A percentile compares a stretch with the other conserved stretches of the same genome.
phyloP scores from a whole-genome alignment of 352 stramenopile genomes.

The Saprolegnia diclina region DNA sequence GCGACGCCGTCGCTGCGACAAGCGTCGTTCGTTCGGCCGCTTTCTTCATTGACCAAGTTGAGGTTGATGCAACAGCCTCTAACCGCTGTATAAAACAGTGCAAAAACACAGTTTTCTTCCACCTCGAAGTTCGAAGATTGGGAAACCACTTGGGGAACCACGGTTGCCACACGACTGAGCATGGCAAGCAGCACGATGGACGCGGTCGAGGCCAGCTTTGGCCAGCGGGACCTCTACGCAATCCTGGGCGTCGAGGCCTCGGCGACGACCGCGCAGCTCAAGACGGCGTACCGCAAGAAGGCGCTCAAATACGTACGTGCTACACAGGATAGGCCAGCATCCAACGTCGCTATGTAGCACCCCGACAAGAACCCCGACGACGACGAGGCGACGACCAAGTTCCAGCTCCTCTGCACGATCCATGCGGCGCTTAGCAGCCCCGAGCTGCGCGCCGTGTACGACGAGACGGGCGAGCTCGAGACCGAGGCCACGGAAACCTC shows the following conservation, averaged over 20 bases:
- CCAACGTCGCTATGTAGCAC: slow-evolving; percentile 44
- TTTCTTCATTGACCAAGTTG: no score
- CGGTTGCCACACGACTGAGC: neutral
- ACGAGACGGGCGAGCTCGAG: slow-evolving; percentile 74
- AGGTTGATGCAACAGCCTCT: neutral
- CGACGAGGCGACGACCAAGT: slow-evolving; percentile 64
- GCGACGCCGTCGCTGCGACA: no score
- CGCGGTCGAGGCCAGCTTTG: slow-evolving; percentile 54
- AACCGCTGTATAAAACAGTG: neutral
- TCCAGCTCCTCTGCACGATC: slow-evolving; percentile 82
- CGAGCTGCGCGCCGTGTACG: slow-evolving; percentile 69
- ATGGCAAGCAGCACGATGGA: slow-evolving; percentile 36
- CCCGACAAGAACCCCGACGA: slow-evolving; percentile 87
- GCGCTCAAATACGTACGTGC: slow-evolving; percentile 59
- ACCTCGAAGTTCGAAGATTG: neutral
- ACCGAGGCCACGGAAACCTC: slow-evolving; percentile 24
- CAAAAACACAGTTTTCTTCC: neutral
- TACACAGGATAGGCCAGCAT: neutral
- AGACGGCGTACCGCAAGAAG: slow-evolving; percentile 55
- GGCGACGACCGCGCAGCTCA: slow-evolving; percentile 67
- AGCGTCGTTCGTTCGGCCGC: no score
- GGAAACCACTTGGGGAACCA: no score
- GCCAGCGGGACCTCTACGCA: slow-evolving; percentile 66
- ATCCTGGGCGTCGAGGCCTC: slow-evolving; percentile 55
- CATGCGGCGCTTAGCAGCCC: slow-evolving; percentile 79